phyloP scores from a whole-genome alignment of 306 rosid genomes.

The Medicago lupulina region DNA sequence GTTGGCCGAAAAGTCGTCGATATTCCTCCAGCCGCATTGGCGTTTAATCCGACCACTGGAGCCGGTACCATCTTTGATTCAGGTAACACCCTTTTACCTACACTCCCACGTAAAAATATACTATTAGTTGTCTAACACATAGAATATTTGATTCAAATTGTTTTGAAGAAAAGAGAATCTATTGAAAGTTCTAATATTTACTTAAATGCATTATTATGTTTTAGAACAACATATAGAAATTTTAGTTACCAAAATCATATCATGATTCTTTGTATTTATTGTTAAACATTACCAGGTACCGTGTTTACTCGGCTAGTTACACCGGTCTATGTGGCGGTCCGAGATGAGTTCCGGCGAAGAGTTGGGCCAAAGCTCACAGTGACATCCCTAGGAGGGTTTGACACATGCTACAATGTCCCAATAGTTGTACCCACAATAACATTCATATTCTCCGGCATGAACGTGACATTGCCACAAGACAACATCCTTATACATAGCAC shows the following conservation, averaged over 20 bases:
- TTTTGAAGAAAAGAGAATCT: neutral
- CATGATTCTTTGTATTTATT: neutral
- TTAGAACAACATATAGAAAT: too few species aligned
- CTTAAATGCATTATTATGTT: neutral
- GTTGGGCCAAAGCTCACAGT: constrained; percentile 53
- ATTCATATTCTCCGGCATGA: constrained; percentile 84
- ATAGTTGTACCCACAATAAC: constrained; percentile 76
- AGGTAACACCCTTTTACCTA: constrained; percentile 51
- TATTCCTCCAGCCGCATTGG: constrained; percentile 73
- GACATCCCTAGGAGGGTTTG: constrained; percentile 82
- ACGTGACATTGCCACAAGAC: constrained; percentile 79
- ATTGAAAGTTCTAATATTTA: neutral
- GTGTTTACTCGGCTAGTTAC: constrained; percentile 76
- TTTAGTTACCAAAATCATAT: neutral
- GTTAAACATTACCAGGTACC: constrained; percentile 59
- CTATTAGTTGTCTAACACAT: too few species aligned
- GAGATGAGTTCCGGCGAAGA: constrained; percentile 76
- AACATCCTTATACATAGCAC: constrained; percentile 85
- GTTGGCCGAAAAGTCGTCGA: constrained; percentile 76
- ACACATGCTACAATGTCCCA: constrained; percentile 84
- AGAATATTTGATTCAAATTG: too few species aligned
- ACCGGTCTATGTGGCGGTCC: constrained; percentile 71
- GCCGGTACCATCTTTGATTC: constrained; percentile 89
- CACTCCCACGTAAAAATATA: neutral
- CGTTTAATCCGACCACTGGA: constrained; percentile 78